phyloP scores from a whole-genome alignment of 108 stramenopile species.

The Bacterosira constricta region DNA sequence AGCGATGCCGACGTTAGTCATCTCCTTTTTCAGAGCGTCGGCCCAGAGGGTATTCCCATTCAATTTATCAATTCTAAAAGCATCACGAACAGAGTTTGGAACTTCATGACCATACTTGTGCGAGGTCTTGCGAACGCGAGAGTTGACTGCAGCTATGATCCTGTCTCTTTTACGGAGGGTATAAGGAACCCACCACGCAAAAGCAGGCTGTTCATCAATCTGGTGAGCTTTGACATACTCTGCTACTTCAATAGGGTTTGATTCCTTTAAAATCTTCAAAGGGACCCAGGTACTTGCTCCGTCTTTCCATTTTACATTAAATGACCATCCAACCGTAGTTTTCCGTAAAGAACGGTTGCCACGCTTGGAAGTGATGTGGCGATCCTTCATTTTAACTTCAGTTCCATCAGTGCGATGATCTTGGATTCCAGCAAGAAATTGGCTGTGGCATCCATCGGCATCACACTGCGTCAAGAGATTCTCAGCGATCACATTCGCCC shows the following conservation, averaged over 20 bases:
- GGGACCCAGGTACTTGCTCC: conserved; percentile 8
- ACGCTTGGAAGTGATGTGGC: too few relatives aligned
- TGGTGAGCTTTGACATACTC: conserved; percentile 29
- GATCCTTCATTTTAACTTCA: too few relatives aligned
- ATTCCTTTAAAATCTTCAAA: conserved; percentile 26
- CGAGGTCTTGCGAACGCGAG: conserved; percentile 13
- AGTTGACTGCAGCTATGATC: conserved; percentile 23
- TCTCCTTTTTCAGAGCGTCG: conserved; percentile 22
- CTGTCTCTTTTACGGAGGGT: conserved; percentile 23
- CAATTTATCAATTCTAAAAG: not conserved
- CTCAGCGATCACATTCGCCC: too few relatives aligned
- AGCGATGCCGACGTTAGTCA: conserved; percentile 6
- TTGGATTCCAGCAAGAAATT: too few relatives aligned
- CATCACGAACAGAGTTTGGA: conserved; percentile 14
- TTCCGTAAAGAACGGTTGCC: too few relatives aligned
- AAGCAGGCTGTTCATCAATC: conserved; percentile 45
- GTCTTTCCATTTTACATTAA: not conserved
- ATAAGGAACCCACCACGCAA: conserved; percentile 55
- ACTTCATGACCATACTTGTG: conserved; percentile 52
- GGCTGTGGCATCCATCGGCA: too few relatives aligned
- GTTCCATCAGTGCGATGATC: too few relatives aligned
- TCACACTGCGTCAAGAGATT: too few relatives aligned
- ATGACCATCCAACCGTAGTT: not conserved
- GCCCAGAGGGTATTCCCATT: conserved; percentile 9
- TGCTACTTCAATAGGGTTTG: conserved; percentile 39